Conservation (phyloP, 2,329 filamentous ascomycete species). For the Neonectria faginata region DNA sequence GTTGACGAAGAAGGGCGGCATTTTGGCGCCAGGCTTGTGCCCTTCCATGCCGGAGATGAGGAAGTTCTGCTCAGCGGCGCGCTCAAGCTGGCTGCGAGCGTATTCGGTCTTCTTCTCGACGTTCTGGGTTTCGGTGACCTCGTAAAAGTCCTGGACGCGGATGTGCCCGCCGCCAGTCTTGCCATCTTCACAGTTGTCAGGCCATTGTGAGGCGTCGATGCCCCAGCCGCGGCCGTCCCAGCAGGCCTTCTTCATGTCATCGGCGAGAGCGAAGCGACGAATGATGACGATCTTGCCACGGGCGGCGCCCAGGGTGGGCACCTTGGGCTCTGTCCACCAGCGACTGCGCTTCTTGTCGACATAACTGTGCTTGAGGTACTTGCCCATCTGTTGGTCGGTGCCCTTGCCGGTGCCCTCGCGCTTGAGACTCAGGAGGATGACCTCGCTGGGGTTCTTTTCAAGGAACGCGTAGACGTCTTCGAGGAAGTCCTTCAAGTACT, state of each 20-base stretch:
- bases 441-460: constrained; percentile 80
- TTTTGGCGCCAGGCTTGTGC: constrained; percentile 45
- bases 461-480: constrained; percentile 80
- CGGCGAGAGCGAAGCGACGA: constrained; percentile 79
- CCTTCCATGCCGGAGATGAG: constrained; percentile 55
- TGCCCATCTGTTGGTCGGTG: constrained; percentile 82
- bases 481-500: constrained; percentile 81
- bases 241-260: constrained; percentile 60
- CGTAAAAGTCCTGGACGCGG: constrained; percentile 95
- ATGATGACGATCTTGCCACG: constrained; percentile 87
- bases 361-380: constrained; percentile 80
- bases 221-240: constrained; percentile 66
- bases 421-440: constrained; percentile 88
- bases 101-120: constrained; percentile 85
- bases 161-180: constrained; percentile 77
- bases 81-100: constrained; percentile 79
- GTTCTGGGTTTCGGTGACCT: constrained; percentile 78
- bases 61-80: constrained; percentile 68
- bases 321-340: constrained; percentile 83
- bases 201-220: constrained; percentile 77
- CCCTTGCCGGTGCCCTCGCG: constrained; percentile 86
- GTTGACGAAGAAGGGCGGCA: constrained; percentile 83
- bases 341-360: constrained; percentile 64
- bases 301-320: constrained; percentile 82
- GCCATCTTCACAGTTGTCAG: constrained; percentile 87